Evolutionary conservation across 192 early-diverging fungal genomes (phyloP), one percentile per base, ranked within the genome.

Genomic region (Funneliformis geosporum): DNA sequence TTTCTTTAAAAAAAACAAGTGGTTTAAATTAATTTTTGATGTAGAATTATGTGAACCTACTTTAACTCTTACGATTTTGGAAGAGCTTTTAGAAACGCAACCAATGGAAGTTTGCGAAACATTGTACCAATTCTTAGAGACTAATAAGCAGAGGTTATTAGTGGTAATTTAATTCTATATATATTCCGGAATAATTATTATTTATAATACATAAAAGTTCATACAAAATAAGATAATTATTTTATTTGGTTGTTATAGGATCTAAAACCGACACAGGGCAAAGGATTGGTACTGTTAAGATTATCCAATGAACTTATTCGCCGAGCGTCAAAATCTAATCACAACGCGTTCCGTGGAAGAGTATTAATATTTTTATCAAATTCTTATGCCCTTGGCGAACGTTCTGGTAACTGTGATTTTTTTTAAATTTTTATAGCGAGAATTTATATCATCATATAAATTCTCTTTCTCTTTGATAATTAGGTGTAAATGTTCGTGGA

Each of bases 271-370:
- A 89, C 84, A 1, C 89, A 88, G 76, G 97, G 97, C 65, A 98
- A 98, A 79, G 94, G 93, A 23, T 83, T 96, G 6, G 87, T 93
- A 4, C 82, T 99, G 47, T 88, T 99, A 50, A 84, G 93, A 70
- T 83, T 95, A 68, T 98, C 95, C 84, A 98, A 98, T 82, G 93
- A 94, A 27, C 82, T 98, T n/a, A 85, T 99, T 8, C 88, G 95
- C 8, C 88, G 97, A 73, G 86, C 96, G n/a, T 95, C 96, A 3
- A 94, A 94, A 65, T 89, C 93, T 4, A 91, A 90, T 50, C 90
- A 95, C 84, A 93, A 91, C 23, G 91, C 89, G 44, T 91, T 92
- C 76, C 92, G 92, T 74, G 96, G 97, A 1, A 91, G 96, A n/a
- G 94, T 99, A 38, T 84, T 96, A 67, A 88, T 96, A 69, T 94